Evolutionary conservation across 83 land plant genomes (phyloP), one percentile per base, ranked within the genome.

Genomic region (Picea mariana): DNA sequence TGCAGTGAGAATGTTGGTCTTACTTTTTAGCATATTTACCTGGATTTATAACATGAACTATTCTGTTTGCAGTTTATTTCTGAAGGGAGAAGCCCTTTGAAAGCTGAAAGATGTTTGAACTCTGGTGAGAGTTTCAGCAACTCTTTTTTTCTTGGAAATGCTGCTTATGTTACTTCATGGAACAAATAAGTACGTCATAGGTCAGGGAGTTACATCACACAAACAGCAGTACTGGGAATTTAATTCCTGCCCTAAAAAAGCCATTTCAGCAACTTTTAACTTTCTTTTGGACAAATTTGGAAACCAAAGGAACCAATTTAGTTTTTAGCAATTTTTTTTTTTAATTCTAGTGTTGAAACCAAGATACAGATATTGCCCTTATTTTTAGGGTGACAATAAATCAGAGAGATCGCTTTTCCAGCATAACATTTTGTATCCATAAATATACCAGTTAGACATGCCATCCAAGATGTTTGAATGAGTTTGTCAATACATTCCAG

Each of bases 71-170:
- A n/a, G n/a, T 27, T 49, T 44, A 42, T 38, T 72, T 18, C 4
- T 44, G 76, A 72, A 49, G 44, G 55, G 23, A 44, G 8, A 9
- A 9, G 2, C 23, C 9, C 76, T 44, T 21, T n/a, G 52, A 72
- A n/a, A 44, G n/a, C 44, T 42, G 52, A 72, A 72, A 72, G 23
- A 72, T 18, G 13, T 44, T 47, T 38, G 55, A 42, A 72, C n/a
- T 72, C 76, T 72, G 76, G 76, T 72, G 55, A 72, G 76, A 42
- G 44, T 44, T 40, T 42, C 3, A 42, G n/a, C 76, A 44, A 42
- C 55, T 40, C 44, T 34, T 68, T 12, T n/a, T 71, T 40, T 40
- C 34, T 72, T 52, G 1, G 55, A 52, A 52, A 52, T 52, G 55
- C 55, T 52, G 13, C 9, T 47, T 47, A 47, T 47, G 49, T 47